Conservation (phyloP, 1,284 basidiomycete species). For the Marasmius fiardii region DNA sequence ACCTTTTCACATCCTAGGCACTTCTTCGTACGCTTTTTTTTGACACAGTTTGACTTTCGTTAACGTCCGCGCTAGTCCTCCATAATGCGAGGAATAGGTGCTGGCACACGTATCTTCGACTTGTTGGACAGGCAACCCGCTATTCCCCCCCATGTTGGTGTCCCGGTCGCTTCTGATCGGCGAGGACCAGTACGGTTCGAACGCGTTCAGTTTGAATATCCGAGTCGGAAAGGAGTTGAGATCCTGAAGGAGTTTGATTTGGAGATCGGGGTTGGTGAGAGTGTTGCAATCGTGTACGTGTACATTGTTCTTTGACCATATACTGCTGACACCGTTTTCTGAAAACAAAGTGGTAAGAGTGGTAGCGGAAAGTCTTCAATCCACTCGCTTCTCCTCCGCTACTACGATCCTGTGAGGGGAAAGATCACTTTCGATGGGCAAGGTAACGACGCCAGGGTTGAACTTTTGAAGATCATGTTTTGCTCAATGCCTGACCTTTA, state of each 20-base stretch:
- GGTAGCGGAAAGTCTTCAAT: slow-evolving; percentile 92
- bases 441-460: slow-evolving; percentile 43
- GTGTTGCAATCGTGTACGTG: slow-evolving; percentile 88
- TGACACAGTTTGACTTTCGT: background rate
- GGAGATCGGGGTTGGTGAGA: slow-evolving; percentile 77
- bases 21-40: slow-evolving; percentile 48
- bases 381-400: slow-evolving; percentile 85
- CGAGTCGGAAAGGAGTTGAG: slow-evolving; percentile 73
- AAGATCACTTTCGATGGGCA: slow-evolving; percentile 83
- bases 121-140: slow-evolving; percentile 80
- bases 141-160: slow-evolving; percentile 65
- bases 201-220: slow-evolving; percentile 83
- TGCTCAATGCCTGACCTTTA: slow-evolving; percentile 21
- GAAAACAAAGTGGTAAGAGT: slow-evolving; percentile 66
- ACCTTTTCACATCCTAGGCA: slow-evolving; percentile 32
- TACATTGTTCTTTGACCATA: slow-evolving; percentile 2
- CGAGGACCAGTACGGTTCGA: slow-evolving; percentile 78
- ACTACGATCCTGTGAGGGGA: slow-evolving; percentile 89
- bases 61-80: slow-evolving; percentile 49
- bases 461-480: slow-evolving; percentile 2
- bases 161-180: slow-evolving; percentile 47
- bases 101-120: slow-evolving; percentile 90
- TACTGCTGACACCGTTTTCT: background rate
- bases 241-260: slow-evolving; percentile 81
- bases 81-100: slow-evolving; percentile 90